A percentile compares a stretch with the other conserved stretches of the same genome.
These are phyloP conservation scores for Rubroshorea leprosula DNA, from an alignment of 345 rosid genomes.

Conservation along the genomic window DNA sequence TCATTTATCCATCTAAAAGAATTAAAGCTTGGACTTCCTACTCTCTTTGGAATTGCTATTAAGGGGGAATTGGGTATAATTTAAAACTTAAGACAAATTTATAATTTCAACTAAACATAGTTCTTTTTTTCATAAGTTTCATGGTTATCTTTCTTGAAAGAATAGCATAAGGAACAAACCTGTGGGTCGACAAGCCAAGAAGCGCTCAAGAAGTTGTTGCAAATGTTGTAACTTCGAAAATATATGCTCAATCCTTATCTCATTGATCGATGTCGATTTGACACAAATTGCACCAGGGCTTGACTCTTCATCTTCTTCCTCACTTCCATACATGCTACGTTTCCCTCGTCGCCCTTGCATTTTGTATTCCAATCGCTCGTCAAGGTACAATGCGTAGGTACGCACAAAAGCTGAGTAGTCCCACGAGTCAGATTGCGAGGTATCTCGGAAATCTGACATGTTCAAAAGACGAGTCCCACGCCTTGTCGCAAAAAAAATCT, in stretches of 20 bases:
- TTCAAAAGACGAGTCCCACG: conserved; percentile 76
- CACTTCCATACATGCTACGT: conserved; percentile 36
- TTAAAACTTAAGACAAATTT: too few relatives aligned
- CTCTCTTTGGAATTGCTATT: too few relatives aligned
- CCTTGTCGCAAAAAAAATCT: conserved; percentile 85
- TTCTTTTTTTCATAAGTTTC: too few relatives aligned
- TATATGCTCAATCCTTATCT: conserved; percentile 52
- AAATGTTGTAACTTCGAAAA: conserved; percentile 60
- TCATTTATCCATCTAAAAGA: too few relatives aligned
- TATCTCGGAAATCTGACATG: conserved; percentile 73
- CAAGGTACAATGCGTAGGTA: conserved; percentile 67
- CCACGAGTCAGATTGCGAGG: conserved; percentile 54
- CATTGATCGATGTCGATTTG: conserved; percentile 44
- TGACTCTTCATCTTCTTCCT: conserved; percentile 40
- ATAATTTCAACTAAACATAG: too few relatives aligned
- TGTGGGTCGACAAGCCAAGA: conserved; percentile 85
- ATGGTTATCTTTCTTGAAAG: too few relatives aligned
- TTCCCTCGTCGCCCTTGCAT: conserved; percentile 62
- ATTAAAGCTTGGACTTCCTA: too few relatives aligned
- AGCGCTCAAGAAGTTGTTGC: conserved; percentile 76
- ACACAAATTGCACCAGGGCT: conserved; percentile 16
- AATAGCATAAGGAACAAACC: conserved; percentile 30
- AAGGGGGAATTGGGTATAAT: too few relatives aligned
- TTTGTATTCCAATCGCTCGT: conserved; percentile 64
- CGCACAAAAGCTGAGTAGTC: conserved; percentile 85